phyloP scores from a whole-genome alignment of 1,284 basidiomycete genomes.

The Malassezia yamatoensis region DNA sequence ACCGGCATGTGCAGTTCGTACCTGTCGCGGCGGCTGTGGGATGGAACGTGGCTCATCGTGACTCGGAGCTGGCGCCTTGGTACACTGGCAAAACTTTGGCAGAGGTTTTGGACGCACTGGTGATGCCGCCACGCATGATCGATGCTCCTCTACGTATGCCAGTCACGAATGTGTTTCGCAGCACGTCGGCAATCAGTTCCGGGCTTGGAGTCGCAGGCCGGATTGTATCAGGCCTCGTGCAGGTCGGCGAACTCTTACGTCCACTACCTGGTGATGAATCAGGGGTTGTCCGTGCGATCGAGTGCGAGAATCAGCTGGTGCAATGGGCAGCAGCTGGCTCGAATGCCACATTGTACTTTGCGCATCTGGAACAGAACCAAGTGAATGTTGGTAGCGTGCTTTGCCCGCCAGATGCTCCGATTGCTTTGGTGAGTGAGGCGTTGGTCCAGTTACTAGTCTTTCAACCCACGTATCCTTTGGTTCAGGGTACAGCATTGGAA shows the following conservation, averaged over 20 bases:
- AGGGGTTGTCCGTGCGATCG: conserved; percentile 75
- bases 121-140: conserved; percentile 65
- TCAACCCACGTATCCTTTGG: conserved; percentile 80
- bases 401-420: conserved; percentile 58
- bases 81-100: conserved; percentile 77
- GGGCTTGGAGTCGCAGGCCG: conserved; percentile 77
- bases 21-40: conserved; percentile 85
- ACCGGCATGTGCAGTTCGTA: conserved; percentile 65
- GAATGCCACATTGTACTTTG: conserved; percentile 75
- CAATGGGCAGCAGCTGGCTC: conserved; percentile 84
- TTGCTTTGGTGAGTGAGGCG: conserved; percentile 68
- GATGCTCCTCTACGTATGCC: conserved; percentile 72
- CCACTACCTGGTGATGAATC: conserved; percentile 85
- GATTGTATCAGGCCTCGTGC: conserved; percentile 74
- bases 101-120: conserved; percentile 62
- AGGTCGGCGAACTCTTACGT: conserved; percentile 77
- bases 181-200: conserved; percentile 57
- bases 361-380: conserved; percentile 73
- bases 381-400: conserved; percentile 76
- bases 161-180: conserved; percentile 85
- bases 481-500: conserved; percentile 67
- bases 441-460: conserved; percentile 84
- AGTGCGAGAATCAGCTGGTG: conserved; percentile 66
- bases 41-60: conserved; percentile 55
- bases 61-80: conserved; percentile 58